Evolutionary conservation across 2,329 filamentous ascomycete genomes (phyloP).

Genomic region (Trichocomaceae sp.): DNA sequence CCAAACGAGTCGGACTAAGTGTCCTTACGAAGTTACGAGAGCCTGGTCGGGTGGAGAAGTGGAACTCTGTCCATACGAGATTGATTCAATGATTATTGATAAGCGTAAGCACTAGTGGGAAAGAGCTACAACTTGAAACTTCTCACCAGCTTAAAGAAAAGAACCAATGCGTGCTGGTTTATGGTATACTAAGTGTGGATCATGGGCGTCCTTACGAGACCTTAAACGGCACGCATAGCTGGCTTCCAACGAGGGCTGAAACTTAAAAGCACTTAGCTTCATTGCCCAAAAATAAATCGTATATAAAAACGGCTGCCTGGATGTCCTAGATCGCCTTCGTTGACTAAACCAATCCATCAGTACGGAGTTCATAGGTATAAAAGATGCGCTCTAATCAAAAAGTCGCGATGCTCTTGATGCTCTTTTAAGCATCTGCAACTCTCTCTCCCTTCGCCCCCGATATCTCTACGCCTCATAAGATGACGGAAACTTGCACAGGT

Average conservation of each 20-base stretch:
- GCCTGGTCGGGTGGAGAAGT: background rate
- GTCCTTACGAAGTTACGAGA: constrained; percentile 6
- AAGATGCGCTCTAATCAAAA: background rate
- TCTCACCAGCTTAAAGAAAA: background rate
- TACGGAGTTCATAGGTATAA: too few relatives aligned
- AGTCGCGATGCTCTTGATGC: background rate
- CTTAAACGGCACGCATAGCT: background rate
- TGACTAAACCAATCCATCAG: too few relatives aligned
- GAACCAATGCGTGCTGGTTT: too few relatives aligned
- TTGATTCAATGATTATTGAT: too few relatives aligned
- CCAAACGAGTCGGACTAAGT: background rate
- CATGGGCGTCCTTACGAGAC: background rate
- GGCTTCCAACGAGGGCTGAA: background rate
- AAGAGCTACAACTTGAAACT: background rate
- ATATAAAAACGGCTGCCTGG: background rate
- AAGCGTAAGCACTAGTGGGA: background rate
- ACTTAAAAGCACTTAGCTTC: background rate
- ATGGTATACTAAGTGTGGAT: background rate
- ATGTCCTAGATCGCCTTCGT: too few relatives aligned
- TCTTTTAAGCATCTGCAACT: background rate
- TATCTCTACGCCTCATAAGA: background rate
- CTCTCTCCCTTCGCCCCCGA: background rate
- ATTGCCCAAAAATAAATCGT: background rate
- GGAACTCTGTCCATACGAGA: background rate
- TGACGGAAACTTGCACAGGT: constrained; percentile 3